phyloP scores from a whole-genome alignment of 805 yeast species.

The Cyberlindnera galapagoensis region DNA sequence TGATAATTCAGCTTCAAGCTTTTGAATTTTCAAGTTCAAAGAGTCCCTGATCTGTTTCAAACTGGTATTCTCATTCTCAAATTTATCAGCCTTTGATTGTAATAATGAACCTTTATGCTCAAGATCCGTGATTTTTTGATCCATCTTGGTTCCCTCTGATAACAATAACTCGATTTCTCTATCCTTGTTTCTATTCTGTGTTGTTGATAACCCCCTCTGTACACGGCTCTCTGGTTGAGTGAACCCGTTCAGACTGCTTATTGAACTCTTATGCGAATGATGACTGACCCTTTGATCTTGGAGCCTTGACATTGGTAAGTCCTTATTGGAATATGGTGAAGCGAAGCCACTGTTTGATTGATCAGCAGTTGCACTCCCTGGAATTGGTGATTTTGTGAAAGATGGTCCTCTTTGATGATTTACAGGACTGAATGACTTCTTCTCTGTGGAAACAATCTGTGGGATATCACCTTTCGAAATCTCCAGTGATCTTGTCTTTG shows the following conservation, averaged over 20 bases:
- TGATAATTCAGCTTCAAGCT: conserved; percentile 16
- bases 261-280: conserved; percentile 7
- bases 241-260: conserved; percentile 8
- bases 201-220: conserved; percentile 22
- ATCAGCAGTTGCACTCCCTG: too few species aligned
- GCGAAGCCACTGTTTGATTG: too few species aligned
- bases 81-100: conserved; percentile 22
- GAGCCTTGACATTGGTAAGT: conserved; percentile 2
- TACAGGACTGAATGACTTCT: not conserved
- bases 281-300: conserved; percentile 6
- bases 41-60: conserved; percentile 17
- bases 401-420: not conserved
- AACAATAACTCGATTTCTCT: conserved; percentile 39
- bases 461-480: conserved; percentile 4
- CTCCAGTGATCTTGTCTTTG: conserved; percentile 3
- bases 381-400: not conserved
- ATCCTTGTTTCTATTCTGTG: conserved; percentile 27
- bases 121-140: conserved; percentile 33
- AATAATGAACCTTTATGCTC: conserved; percentile 26
- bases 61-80: conserved; percentile 17
- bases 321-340: not conserved
- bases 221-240: conserved; percentile 6
- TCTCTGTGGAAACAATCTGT: conserved; percentile 1
- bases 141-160: conserved; percentile 45
- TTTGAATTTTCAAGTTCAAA: conserved; percentile 14